These are phyloP conservation scores for Myriosclerotinia scirpicola DNA, from an alignment of 2,329 filamentous ascomycete species.

Conservation along the genomic window DNA sequence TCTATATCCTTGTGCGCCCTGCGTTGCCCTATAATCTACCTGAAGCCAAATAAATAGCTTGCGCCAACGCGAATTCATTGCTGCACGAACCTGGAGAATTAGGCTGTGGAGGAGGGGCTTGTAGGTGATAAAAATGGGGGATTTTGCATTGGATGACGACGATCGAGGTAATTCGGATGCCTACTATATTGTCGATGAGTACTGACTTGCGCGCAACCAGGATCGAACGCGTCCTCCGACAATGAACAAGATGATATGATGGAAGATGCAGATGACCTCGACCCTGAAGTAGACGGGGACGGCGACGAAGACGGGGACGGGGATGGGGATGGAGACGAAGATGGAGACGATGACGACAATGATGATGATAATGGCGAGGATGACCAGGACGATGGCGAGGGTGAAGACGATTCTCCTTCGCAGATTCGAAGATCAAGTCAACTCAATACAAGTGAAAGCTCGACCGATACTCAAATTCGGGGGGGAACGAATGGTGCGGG, in stretches of 20 bases:
- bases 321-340: slow-evolving; percentile 40
- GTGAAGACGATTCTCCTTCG: slow-evolving; percentile 53
- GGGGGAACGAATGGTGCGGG: slow-evolving; percentile 36
- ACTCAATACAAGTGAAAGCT: slow-evolving; percentile 36
- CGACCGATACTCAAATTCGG: slow-evolving; percentile 32
- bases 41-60: neutral
- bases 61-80: slow-evolving; percentile 5
- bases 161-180: slow-evolving; percentile 35
- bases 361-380: slow-evolving; percentile 40
- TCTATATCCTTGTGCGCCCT: slow-evolving; percentile 17
- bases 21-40: neutral
- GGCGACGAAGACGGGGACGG: slow-evolving; percentile 40
- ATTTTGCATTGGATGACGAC: slow-evolving; percentile 40
- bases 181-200: neutral
- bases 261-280: slow-evolving; percentile 48
- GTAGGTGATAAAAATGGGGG: slow-evolving; percentile 34
- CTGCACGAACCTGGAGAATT: neutral
- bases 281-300: slow-evolving; percentile 40
- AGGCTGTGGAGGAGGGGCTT: slow-evolving; percentile 1
- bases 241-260: slow-evolving; percentile 59
- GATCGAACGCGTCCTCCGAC: slow-evolving; percentile 48
- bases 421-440: slow-evolving; percentile 36
- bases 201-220: slow-evolving; percentile 28
- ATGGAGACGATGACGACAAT: slow-evolving; percentile 47
- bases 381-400: slow-evolving; percentile 47